phyloP scores from a whole-genome alignment of 2,329 filamentous ascomycete species.

The Helotiales sp. region DNA sequence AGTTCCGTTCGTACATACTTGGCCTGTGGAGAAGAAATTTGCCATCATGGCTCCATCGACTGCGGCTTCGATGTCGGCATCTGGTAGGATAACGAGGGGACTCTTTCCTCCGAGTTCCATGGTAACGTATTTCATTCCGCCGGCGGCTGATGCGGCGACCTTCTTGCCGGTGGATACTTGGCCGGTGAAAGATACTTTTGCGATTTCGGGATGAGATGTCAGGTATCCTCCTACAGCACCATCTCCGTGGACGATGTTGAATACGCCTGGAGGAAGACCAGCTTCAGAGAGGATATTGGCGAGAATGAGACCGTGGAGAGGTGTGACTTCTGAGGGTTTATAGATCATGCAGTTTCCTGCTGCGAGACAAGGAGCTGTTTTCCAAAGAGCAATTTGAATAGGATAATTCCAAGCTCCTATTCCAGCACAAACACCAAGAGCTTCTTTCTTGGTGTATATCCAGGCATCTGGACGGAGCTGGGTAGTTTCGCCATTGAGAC shows the following conservation, averaged over 20 bases:
- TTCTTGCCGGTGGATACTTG: conserved; percentile 82
- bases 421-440: conserved; percentile 80
- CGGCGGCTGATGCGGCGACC: conserved; percentile 73
- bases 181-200: conserved; percentile 88
- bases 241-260: conserved; percentile 82
- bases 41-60: conserved; percentile 91
- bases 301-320: conserved; percentile 75
- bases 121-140: conserved; percentile 84
- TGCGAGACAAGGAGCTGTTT: conserved; percentile 80
- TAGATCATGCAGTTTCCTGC: conserved; percentile 91
- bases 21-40: conserved; percentile 88
- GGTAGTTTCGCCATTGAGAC: conserved; percentile 78
- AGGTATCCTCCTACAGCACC: conserved; percentile 76
- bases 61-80: conserved; percentile 76
- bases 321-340: conserved; percentile 86
- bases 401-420: conserved; percentile 94
- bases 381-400: conserved; percentile 88
- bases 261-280: conserved; percentile 77
- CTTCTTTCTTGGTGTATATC: conserved; percentile 80
- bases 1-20: conserved; percentile 92
- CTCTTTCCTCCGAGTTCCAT: conserved; percentile 92
- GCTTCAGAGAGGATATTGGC: conserved; percentile 78
- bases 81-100: conserved; percentile 76
- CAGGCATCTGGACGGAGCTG: conserved; percentile 74
- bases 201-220: conserved; percentile 69